Percentiles rank a stretch among this genome's conserved stretches.
Evolutionary conservation across 176 grass and related monocot species (phyloP).

Genomic region (Thalia dealbata): DNA sequence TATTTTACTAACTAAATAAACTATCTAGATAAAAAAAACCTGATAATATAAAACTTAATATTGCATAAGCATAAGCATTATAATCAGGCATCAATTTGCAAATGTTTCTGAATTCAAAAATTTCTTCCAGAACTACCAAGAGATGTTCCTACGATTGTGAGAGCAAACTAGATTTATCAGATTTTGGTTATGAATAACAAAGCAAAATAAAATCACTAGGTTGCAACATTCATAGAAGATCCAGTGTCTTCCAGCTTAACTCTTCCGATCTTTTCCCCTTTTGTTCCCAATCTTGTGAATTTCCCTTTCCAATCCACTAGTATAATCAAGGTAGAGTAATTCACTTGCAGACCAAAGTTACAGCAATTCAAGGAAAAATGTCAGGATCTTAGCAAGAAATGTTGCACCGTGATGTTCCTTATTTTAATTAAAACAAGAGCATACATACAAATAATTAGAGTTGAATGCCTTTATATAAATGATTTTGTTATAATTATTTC

Average conservation of each 20-base stretch:
- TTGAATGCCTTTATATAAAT: no score
- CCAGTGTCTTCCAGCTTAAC: neutral
- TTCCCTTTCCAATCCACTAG: neutral
- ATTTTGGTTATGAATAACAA: neutral
- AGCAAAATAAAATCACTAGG: neutral
- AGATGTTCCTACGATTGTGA: neutral
- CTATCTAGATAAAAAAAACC: neutral
- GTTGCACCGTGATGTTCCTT: neutral
- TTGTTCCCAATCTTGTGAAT: neutral
- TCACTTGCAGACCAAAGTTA: neutral
- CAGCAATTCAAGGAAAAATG: neutral
- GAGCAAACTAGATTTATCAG: neutral
- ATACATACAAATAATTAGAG: no score
- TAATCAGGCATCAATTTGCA: neutral
- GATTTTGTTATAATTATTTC: neutral
- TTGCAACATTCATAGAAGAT: neutral
- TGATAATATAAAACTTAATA: neutral
- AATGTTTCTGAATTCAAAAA: neutral
- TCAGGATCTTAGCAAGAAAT: neutral
- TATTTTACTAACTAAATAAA: neutral
- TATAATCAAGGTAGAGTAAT: neutral
- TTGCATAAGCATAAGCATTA: neutral
- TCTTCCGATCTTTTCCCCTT: neutral
- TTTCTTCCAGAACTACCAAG: neutral
- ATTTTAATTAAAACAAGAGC: no score